These are phyloP conservation scores for Fraxinus paxiana DNA, from an alignment of 305 asterid species.

Conservation along the genomic window DNA sequence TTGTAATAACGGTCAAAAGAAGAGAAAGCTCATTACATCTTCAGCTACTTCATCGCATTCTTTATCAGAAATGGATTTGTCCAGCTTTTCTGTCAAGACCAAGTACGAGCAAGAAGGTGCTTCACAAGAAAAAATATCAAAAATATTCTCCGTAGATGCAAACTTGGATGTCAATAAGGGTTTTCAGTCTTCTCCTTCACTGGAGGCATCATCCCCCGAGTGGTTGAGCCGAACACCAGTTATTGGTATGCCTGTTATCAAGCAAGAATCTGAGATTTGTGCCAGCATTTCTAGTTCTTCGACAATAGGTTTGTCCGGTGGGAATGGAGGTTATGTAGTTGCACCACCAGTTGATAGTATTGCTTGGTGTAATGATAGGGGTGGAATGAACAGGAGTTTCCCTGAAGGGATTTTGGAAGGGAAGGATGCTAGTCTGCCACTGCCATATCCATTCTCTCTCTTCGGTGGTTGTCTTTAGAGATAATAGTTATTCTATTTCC, in stretches of 20 bases:
- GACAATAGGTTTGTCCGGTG: neutral
- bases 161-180: neutral
- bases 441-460: constrained; percentile 12
- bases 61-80: neutral
- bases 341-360: neutral
- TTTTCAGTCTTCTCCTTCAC: neutral
- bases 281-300: neutral
- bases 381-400: neutral
- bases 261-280: constrained; percentile 1
- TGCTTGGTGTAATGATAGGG: neutral
- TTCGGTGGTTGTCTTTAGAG: constrained; percentile 4
- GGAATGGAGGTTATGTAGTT: neutral
- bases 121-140: neutral
- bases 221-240: neutral
- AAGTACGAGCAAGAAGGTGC: neutral
- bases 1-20: constrained; percentile 36
- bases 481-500: neutral
- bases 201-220: neutral
- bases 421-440: neutral
- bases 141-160: neutral
- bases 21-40: constrained; percentile 38
- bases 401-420: neutral
- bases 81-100: neutral
- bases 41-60: constrained; percentile 33
- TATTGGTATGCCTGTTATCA: neutral